A percentile compares a stretch with the other conserved stretches of the same genome.
phyloP scores from a whole-genome alignment of 805 yeast species.

The Ascoidea tarda region DNA sequence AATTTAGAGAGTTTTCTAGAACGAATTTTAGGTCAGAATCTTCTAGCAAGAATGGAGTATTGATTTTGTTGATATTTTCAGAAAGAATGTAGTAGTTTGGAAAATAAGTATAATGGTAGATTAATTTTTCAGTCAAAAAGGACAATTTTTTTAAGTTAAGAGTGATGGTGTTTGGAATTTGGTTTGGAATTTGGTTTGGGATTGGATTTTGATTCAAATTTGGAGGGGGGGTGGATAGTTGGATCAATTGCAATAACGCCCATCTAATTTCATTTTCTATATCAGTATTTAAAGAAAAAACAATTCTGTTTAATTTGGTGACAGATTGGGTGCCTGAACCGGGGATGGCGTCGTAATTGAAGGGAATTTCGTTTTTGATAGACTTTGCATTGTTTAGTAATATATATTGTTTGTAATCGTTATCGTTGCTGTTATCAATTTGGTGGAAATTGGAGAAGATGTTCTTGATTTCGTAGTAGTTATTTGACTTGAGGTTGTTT shows the following conservation, averaged over 20 bases:
- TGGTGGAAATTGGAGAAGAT: slow-evolving; percentile 3
- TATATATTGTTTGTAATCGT: background rate
- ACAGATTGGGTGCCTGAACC: slow-evolving; percentile 6
- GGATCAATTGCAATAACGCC: slow-evolving; percentile 7
- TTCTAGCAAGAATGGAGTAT: background rate
- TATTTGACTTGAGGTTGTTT: background rate
- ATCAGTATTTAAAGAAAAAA: slow-evolving; percentile 3
- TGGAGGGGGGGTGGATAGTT: slow-evolving; percentile 3
- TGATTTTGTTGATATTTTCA: background rate
- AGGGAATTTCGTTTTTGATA: slow-evolving; percentile 1
- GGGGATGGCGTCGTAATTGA: slow-evolving; percentile 8
- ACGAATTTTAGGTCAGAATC: background rate
- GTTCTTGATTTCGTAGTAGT: background rate
- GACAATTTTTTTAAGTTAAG: slow-evolving; percentile 4
- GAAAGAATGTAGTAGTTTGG: background rate
- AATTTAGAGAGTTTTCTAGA: slow-evolving; percentile 6
- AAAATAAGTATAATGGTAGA: slow-evolving; percentile 1
- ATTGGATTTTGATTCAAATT: background rate
- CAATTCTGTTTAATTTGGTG: slow-evolving; percentile 3
- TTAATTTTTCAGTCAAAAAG: slow-evolving; percentile 4
- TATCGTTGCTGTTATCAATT: slow-evolving; percentile 7
- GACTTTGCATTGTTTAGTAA: background rate
- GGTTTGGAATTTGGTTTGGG: no score
- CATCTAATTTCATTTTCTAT: slow-evolving; percentile 6
- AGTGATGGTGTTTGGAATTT: no score